Conservation (phyloP, 1,139 yeast genomes). For the Debaryomycetaceae sp. region DNA sequence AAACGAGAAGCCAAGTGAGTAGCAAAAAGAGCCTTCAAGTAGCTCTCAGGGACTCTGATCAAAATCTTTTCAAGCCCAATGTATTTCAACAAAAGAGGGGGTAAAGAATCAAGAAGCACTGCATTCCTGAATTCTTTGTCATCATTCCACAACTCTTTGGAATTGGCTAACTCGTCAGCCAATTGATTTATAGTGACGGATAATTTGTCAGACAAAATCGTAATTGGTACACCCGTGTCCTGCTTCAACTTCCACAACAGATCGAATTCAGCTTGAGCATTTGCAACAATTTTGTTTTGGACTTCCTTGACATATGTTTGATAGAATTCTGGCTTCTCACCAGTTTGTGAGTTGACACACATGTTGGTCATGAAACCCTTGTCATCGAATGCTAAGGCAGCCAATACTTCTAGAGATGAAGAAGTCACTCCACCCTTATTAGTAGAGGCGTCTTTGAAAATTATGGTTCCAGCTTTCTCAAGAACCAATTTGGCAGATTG, state of each 20-base stretch:
- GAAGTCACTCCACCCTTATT: slow-evolving; percentile 99
- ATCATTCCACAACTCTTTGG: slow-evolving; percentile 81
- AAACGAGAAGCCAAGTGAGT: slow-evolving; percentile 85
- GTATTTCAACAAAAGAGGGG: slow-evolving; percentile 63
- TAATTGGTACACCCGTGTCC: slow-evolving; percentile 64
- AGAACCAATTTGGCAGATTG: slow-evolving; percentile 87
- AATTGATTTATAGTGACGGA: slow-evolving; percentile 85
- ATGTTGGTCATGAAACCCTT: slow-evolving; percentile 68
- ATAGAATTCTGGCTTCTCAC: slow-evolving; percentile 69
- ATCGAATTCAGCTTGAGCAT: slow-evolving; percentile 83
- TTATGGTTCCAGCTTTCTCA: slow-evolving; percentile 81
- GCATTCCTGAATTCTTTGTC: slow-evolving; percentile 75
- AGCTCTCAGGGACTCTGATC: slow-evolving; percentile 79
- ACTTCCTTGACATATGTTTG: slow-evolving; percentile 78
- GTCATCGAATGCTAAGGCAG: slow-evolving; percentile 90
- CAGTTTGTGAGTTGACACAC: slow-evolving; percentile 61
- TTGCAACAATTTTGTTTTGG: slow-evolving; percentile 67
- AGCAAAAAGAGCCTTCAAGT: slow-evolving; percentile 86
- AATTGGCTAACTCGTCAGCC: slow-evolving; percentile 81
- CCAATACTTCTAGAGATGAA: slow-evolving; percentile 90
- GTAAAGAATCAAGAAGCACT: slow-evolving; percentile 75
- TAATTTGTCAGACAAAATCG: slow-evolving; percentile 79
- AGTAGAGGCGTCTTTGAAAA: slow-evolving; percentile 95
- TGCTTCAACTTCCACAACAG: slow-evolving; percentile 79
- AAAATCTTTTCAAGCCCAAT: slow-evolving; percentile 77